Base-by-base conservation (phyloP, 2,329 filamentous ascomycete species). In the Trichoderma asperellum region DNA sequence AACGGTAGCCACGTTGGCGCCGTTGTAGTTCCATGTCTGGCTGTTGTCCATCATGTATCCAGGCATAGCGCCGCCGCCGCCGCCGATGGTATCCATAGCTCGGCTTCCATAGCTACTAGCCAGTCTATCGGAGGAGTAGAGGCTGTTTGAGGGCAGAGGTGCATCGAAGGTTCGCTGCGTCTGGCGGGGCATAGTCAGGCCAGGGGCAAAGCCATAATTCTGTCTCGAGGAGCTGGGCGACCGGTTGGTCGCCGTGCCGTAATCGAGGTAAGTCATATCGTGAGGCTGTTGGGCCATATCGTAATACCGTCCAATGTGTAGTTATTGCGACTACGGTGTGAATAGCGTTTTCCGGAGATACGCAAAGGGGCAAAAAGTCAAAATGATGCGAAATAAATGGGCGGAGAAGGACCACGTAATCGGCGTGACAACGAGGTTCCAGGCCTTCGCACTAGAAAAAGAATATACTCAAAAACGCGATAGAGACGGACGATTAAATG, bases 111-210 rank as follows among this genome's bases (percentile, higher is more conserved):
- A 82, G 85, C 84, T 76, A 83, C 87, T 74, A 84, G 84, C 79
- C 84, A 89, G 80, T 84, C 91, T 81, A 81, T 96, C 92, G 63
- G 87, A 85, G 18, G 85, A 84, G 80, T 95, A 97, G 64, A 94
- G 84, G 70, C 88, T 88, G 61, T 89, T 86, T 0, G 82, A 82
- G 53, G 80, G 81, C 77, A 93, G 86, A 68, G 89, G 88, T 71
- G 86, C 88, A 77, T 97, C 93, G 78, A 94, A 92, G 74, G 92
- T 91, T 74, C 93, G 88, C 74, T 93, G 94, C 55, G 89, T 84
- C 77, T 83, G 82, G 34, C 82, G 77, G 14, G 82, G 82, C 14
- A 83, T 77, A 8, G 81, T 82, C 56, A 83, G 73, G 34, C 81
- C 81, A 16, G 77, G 78, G 83, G 70, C 86, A 84, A 84, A 90